phyloP scores from a whole-genome alignment of 495 filamentous ascomycete species.

The Podospora pseudocomata region DNA sequence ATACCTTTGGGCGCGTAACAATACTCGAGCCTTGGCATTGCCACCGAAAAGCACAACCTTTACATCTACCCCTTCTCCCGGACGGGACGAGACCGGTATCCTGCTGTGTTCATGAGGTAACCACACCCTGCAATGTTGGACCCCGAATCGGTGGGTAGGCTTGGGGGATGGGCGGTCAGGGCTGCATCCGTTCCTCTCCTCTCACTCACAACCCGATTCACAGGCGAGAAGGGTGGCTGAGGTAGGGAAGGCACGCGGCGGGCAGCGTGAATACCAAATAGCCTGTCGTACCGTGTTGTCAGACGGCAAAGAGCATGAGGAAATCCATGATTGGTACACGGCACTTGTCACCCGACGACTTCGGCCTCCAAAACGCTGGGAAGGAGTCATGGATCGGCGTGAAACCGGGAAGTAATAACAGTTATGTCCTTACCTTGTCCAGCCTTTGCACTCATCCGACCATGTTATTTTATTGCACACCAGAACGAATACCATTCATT shows the following conservation, averaged over 20 bases:
- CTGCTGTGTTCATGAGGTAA: neutral
- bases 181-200: neutral
- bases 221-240: neutral
- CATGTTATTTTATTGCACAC: neutral
- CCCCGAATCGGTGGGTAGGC: constrained; percentile 1
- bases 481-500: neutral
- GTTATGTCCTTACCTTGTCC: neutral
- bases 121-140: neutral
- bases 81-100: neutral
- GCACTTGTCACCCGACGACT: neutral
- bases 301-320: neutral
- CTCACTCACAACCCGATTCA: neutral
- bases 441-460: neutral
- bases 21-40: neutral
- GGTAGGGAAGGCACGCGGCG: neutral
- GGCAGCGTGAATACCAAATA: neutral
- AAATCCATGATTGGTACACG: neutral
- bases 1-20: neutral
- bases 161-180: neutral
- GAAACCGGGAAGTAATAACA: neutral
- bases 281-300: neutral
- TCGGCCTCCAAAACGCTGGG: neutral
- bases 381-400: neutral
- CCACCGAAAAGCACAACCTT: neutral
- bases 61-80: constrained; percentile 9